phyloP scores from a whole-genome alignment of 2,329 filamentous ascomycete species.

The Elsinoe fawcettii region DNA sequence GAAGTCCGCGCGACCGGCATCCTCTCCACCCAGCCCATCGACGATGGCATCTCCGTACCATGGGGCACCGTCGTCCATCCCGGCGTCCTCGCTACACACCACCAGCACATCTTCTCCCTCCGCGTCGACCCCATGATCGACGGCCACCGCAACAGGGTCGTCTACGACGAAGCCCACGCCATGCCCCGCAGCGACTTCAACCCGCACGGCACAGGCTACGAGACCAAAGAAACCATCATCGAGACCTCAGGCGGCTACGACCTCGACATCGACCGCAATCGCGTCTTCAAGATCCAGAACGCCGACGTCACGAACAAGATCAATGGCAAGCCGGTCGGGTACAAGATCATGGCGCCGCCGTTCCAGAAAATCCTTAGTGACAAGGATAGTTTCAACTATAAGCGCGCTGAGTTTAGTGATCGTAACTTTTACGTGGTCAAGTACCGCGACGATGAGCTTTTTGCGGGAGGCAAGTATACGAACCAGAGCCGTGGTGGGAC shows the following conservation, averaged over 20 bases:
- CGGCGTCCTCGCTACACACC: slow-evolving; percentile 60
- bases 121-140: slow-evolving; percentile 43
- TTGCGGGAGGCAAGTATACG: slow-evolving; percentile 52
- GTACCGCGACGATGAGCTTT: slow-evolving; percentile 52
- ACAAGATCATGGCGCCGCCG: slow-evolving; percentile 43
- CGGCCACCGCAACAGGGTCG: slow-evolving; percentile 38
- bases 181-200: slow-evolving; percentile 52
- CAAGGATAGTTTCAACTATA: slow-evolving; percentile 47
- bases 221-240: slow-evolving; percentile 40
- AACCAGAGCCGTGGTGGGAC: slow-evolving; percentile 50
- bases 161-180: slow-evolving; percentile 49
- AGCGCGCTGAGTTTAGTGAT: slow-evolving; percentile 52
- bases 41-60: slow-evolving; percentile 55
- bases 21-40: slow-evolving; percentile 59
- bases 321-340: slow-evolving; percentile 42
- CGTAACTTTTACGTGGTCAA: slow-evolving; percentile 52
- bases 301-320: slow-evolving; percentile 37
- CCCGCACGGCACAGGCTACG: slow-evolving; percentile 48
- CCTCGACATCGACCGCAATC: slow-evolving; percentile 38
- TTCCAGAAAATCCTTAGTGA: slow-evolving; percentile 47
- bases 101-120: slow-evolving; percentile 66
- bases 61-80: slow-evolving; percentile 64
- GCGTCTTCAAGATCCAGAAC: slow-evolving; percentile 45
- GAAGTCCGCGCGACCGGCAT: slow-evolving; percentile 64
- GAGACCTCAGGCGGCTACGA: slow-evolving; percentile 45